phyloP scores from a whole-genome alignment of 768 basidiomycete species.

The Lactarius indigo region DNA sequence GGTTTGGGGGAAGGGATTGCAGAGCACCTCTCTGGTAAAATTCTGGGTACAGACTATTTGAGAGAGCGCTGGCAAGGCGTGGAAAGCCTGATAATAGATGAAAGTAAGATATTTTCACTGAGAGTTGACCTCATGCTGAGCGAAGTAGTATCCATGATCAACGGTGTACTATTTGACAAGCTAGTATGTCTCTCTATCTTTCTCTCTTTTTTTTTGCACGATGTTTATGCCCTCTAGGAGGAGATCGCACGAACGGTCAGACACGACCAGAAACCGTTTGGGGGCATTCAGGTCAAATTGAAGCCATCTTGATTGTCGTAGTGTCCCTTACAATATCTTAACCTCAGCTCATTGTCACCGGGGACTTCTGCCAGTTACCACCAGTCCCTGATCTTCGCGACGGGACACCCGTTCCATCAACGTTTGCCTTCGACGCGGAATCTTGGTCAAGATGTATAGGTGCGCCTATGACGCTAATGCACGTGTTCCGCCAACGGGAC shows the following conservation, averaged over 20 bases:
- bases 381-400: slow-evolving; percentile 59
- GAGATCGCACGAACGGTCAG: slow-evolving; percentile 59
- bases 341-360: slow-evolving; percentile 71
- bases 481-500: slow-evolving; percentile 87
- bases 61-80: slow-evolving; percentile 57
- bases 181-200: slow-evolving; percentile 47
- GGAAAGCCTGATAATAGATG: slow-evolving; percentile 72
- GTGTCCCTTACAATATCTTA: slow-evolving; percentile 10
- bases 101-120: slow-evolving; percentile 50
- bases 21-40: slow-evolving; percentile 53
- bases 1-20: slow-evolving; percentile 62
- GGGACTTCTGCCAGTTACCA: slow-evolving; percentile 90
- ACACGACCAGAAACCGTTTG: slow-evolving; percentile 57
- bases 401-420: slow-evolving; percentile 43
- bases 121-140: background rate
- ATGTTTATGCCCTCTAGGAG: slow-evolving; percentile 42
- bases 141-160: slow-evolving; percentile 80
- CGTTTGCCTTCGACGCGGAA: slow-evolving; percentile 77
- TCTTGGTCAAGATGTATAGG: slow-evolving; percentile 67
- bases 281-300: slow-evolving; percentile 71
- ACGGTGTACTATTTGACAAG: slow-evolving; percentile 77
- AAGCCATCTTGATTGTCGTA: background rate
- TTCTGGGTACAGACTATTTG: slow-evolving; percentile 41
- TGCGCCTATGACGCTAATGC: slow-evolving; percentile 51
- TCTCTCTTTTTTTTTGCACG: background rate